A percentile compares a stretch with the other conserved stretches of the same genome.
These are phyloP conservation scores for Candida broadrunensis DNA, from an alignment of 805 yeast genomes.

Conservation along the genomic window DNA sequence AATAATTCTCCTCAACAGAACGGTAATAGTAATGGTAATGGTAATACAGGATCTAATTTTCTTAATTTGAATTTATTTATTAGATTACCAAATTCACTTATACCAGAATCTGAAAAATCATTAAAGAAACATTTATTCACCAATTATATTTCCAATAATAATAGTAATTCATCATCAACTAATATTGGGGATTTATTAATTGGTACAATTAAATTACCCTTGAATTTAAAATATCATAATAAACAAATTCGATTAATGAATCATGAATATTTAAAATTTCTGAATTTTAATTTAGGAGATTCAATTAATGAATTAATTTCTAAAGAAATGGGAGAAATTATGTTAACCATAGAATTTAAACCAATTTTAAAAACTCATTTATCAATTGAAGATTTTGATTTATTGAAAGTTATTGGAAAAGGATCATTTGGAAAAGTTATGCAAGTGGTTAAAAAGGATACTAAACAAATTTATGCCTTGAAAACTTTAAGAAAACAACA, in stretches of 20 bases:
- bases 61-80: constrained; percentile 77
- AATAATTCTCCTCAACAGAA: constrained; percentile 18
- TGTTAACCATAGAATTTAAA: constrained; percentile 66
- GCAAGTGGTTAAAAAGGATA: constrained; percentile 97
- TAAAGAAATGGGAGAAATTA: constrained; percentile 48
- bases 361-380: constrained; percentile 64
- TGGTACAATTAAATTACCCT: constrained; percentile 65
- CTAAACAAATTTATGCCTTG: constrained; percentile 90
- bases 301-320: constrained; percentile 2
- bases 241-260: constrained; percentile 57
- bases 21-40: constrained; percentile 2
- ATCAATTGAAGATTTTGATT: constrained; percentile 86
- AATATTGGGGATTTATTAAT: constrained; percentile 66
- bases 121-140: constrained; percentile 28
- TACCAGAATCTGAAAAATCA: constrained; percentile 39
- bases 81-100: constrained; percentile 65
- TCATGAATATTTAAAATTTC: constrained; percentile 46
- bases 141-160: constrained; percentile 13
- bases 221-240: constrained; percentile 52
- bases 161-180: constrained; percentile 30
- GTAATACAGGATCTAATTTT: constrained; percentile 41
- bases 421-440: constrained; percentile 98
- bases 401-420: constrained; percentile 93
- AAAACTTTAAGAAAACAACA: constrained; percentile 93
- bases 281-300: constrained; percentile 36